Evolutionary conservation across 768 basidiomycete species (phyloP).

Genomic region (Holtermanniella nyarrowii): DNA sequence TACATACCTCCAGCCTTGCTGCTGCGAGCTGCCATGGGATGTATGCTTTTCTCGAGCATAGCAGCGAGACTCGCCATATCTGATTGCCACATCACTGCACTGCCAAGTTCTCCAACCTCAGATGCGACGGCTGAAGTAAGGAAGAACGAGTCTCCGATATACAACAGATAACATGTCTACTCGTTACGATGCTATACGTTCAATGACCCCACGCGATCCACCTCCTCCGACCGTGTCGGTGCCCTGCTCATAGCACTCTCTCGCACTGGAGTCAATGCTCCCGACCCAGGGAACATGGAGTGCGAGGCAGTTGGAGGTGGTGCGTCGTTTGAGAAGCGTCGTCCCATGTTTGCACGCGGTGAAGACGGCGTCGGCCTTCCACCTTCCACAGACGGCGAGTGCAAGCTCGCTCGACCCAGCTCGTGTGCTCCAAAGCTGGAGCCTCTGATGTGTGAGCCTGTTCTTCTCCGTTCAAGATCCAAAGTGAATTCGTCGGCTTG

Average conservation of each 20-base stretch:
- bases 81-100: too few species aligned
- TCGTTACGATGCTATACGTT: too few species aligned
- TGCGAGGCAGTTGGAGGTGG: not conserved
- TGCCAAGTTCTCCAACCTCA: too few species aligned
- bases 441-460: slow-evolving; percentile 4
- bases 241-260: slow-evolving; percentile 8
- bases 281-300: slow-evolving; percentile 2
- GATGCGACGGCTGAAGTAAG: too few species aligned
- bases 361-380: not conserved
- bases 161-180: too few species aligned
- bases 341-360: not conserved
- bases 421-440: slow-evolving; percentile 2
- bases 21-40: too few species aligned
- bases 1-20: too few species aligned
- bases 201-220: not conserved
- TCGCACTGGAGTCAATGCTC: slow-evolving; percentile 9
- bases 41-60: too few species aligned
- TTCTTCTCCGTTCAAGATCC: slow-evolving; percentile 1
- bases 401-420: not conserved
- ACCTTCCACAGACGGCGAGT: not conserved
- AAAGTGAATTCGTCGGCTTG: not conserved
- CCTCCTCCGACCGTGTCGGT: not conserved
- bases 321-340: not conserved
- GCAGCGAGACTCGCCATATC: too few species aligned
- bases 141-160: too few species aligned